Percentiles rank a stretch among this genome's conserved stretches.
These are phyloP conservation scores for Hygrocybe punicea DNA, from an alignment of 768 basidiomycete genomes.

Conservation along the genomic window DNA sequence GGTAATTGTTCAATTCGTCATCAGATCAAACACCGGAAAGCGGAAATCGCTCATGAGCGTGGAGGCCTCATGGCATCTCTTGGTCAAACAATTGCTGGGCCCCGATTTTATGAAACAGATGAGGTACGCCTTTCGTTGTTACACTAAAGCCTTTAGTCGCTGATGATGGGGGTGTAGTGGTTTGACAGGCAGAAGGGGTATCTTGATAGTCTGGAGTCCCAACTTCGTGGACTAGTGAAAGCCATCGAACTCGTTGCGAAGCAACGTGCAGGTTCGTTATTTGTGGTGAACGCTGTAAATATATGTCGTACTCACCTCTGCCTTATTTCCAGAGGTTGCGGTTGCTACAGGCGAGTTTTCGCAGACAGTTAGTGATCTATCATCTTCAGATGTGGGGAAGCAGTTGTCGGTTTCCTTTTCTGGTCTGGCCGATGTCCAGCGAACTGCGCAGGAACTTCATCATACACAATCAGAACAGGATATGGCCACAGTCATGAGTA, in stretches of 20 bases:
- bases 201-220: conserved; percentile 86
- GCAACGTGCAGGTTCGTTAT: conserved; percentile 63
- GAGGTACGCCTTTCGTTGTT: conserved; percentile 50
- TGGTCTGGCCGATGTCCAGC: conserved; percentile 70
- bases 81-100: conserved; percentile 73
- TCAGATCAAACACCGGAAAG: conserved; percentile 85
- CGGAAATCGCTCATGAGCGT: conserved; percentile 70
- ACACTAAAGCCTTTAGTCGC: background rate
- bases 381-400: conserved; percentile 70
- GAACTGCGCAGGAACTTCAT: conserved; percentile 69
- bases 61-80: conserved; percentile 83
- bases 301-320: background rate
- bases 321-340: conserved; percentile 56
- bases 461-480: conserved; percentile 78
- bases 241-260: conserved; percentile 84
- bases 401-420: conserved; percentile 68
- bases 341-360: conserved; percentile 75
- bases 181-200: conserved; percentile 84
- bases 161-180: conserved; percentile 53
- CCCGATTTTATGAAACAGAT: conserved; percentile 84
- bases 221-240: conserved; percentile 81
- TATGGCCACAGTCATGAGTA: conserved; percentile 73
- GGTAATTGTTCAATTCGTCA: background rate
- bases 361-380: conserved; percentile 63
- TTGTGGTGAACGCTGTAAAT: background rate